These are phyloP conservation scores for Penicillium bovifimosum DNA, from an alignment of 495 filamentous ascomycete species.

Conservation along the genomic window DNA sequence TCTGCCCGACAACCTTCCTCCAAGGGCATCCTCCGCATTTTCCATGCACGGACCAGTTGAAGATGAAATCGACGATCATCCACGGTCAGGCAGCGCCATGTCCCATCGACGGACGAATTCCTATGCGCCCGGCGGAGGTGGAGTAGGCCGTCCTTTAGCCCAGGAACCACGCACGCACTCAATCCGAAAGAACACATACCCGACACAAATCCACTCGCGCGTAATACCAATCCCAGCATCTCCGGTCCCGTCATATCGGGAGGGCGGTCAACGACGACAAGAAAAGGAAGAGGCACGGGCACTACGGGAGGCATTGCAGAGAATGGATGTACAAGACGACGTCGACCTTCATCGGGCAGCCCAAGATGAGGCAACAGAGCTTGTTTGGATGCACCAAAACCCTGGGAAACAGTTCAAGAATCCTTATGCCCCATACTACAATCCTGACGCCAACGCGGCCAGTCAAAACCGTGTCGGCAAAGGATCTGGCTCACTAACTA, in stretches of 20 bases:
- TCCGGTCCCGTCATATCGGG: slow-evolving; percentile 63
- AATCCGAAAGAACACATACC: slow-evolving; percentile 39
- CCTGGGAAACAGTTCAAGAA: slow-evolving; percentile 49
- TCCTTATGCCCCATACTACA: slow-evolving; percentile 55
- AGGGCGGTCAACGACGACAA: slow-evolving; percentile 75
- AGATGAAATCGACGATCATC: slow-evolving; percentile 22
- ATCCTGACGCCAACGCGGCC: slow-evolving; percentile 30
- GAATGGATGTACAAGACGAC: slow-evolving; percentile 71
- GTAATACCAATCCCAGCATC: slow-evolving; percentile 26
- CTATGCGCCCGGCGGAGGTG: slow-evolving; percentile 23
- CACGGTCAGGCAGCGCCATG: slow-evolving; percentile 45
- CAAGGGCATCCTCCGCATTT: slow-evolving; percentile 45
- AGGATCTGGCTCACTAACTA: slow-evolving; percentile 26
- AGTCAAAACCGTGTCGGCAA: slow-evolving; percentile 44
- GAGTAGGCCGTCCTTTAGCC: slow-evolving; percentile 40
- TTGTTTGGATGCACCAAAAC: slow-evolving; percentile 81
- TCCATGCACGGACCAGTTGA: slow-evolving; percentile 26
- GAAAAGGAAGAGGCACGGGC: slow-evolving; percentile 80
- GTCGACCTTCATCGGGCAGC: slow-evolving; percentile 65
- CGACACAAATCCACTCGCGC: slow-evolving; percentile 28
- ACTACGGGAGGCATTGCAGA: slow-evolving; percentile 72
- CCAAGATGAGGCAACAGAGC: slow-evolving; percentile 78
- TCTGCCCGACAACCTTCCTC: slow-evolving; percentile 35
- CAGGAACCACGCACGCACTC: slow-evolving; percentile 38
- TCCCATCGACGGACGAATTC: slow-evolving; percentile 46